phyloP scores from a whole-genome alignment of 176 grass and related monocot species.

The Phoenix dactylifera region DNA sequence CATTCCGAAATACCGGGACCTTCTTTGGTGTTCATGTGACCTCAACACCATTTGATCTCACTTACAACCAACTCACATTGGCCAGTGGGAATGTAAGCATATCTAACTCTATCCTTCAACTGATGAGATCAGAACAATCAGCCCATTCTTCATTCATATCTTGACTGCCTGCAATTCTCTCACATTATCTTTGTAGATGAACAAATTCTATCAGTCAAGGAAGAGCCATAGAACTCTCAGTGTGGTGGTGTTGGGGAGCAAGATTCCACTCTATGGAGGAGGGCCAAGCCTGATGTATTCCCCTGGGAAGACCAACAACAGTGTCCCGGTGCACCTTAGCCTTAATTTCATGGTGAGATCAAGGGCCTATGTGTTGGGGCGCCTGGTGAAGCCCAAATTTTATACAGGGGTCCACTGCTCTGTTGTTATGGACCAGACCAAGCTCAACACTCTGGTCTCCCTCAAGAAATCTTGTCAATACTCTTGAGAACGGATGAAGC shows the following conservation, averaged over 20 bases:
- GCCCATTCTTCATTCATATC: no score
- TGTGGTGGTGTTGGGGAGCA: conserved; percentile 54
- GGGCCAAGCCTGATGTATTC: conserved; percentile 46
- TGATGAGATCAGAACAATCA: no score
- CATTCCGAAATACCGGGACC: conserved; percentile 77
- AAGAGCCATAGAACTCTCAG: conserved; percentile 54
- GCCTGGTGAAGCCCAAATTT: conserved; percentile 70
- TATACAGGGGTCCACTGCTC: conserved; percentile 40
- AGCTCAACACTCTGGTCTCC: conserved; percentile 46
- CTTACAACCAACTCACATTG: conserved; percentile 62
- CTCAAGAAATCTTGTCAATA: conserved; percentile 52
- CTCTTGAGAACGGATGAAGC: neutral
- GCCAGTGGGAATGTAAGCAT: conserved; percentile 53
- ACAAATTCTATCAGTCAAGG: conserved; percentile 81
- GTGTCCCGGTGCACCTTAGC: conserved; percentile 37
- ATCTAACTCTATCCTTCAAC: neutral
- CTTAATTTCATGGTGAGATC: conserved; percentile 54
- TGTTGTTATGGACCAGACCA: conserved; percentile 37
- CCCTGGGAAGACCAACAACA: conserved; percentile 16
- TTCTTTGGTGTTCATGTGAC: conserved; percentile 90
- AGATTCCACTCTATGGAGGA: conserved; percentile 83
- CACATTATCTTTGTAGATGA: conserved; percentile 26
- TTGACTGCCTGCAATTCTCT: no score
- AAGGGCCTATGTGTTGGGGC: conserved; percentile 65
- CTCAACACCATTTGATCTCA: conserved; percentile 38